Conservation (phyloP, 106 monocot species). For the Chionographis japonica region DNA sequence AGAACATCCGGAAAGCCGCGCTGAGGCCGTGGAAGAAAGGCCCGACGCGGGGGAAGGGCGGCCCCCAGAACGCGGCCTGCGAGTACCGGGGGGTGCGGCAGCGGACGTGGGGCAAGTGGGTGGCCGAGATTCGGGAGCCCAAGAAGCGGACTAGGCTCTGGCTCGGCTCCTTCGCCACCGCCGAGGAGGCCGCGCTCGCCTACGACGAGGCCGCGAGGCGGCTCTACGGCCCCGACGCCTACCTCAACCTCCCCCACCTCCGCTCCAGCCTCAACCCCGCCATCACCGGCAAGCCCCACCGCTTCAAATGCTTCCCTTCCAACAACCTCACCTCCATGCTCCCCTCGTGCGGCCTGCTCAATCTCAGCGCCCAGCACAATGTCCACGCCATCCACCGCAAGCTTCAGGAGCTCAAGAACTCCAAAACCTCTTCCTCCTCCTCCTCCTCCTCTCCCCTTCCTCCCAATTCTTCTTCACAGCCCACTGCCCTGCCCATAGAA, state of each 20-base stretch:
- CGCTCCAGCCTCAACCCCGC: slow-evolving; percentile 21
- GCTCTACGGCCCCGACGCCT: slow-evolving; percentile 92
- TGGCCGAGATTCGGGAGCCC: slow-evolving; percentile 95
- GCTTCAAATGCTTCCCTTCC: slow-evolving; percentile 58
- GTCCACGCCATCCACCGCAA: slow-evolving; percentile 83
- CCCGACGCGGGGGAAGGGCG: slow-evolving; percentile 84
- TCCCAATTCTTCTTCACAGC: background rate
- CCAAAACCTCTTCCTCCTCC: background rate
- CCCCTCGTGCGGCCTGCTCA: slow-evolving; percentile 55
- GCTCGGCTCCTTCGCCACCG: slow-evolving; percentile 94
- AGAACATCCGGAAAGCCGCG: slow-evolving; percentile 20
- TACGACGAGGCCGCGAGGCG: slow-evolving; percentile 89
- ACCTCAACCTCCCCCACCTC: slow-evolving; percentile 93
- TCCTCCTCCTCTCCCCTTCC: background rate
- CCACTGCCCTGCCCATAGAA: background rate
- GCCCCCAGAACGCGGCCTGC: slow-evolving; percentile 89
- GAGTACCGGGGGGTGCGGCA: slow-evolving; percentile 94
- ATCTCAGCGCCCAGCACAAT: slow-evolving; percentile 85
- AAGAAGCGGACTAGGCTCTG: slow-evolving; percentile 85
- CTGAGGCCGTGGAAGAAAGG: slow-evolving; percentile 91
- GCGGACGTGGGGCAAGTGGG: slow-evolving; percentile 99
- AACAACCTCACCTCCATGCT: slow-evolving; percentile 11
- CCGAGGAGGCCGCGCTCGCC: slow-evolving; percentile 90
- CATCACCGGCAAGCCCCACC: slow-evolving; percentile 13
- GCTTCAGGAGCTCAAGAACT: slow-evolving; percentile 72